phyloP scores from a whole-genome alignment of 352 stramenopile species.

The Pythium grandisporangium region DNA sequence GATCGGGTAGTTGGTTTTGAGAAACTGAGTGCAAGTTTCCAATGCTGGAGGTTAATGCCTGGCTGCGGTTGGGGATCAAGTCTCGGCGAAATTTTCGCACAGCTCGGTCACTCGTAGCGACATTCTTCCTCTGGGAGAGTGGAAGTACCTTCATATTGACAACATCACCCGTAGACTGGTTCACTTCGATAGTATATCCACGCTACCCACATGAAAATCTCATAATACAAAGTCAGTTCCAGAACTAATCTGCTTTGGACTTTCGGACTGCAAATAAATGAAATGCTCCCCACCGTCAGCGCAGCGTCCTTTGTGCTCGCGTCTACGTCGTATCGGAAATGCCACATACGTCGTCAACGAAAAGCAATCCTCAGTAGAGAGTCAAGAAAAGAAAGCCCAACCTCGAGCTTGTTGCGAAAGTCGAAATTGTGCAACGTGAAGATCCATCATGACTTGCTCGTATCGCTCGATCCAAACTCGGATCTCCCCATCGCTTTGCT shows the following conservation, averaged over 20 bases:
- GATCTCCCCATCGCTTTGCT: conserved; percentile 42
- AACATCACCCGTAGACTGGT: conserved; percentile 16
- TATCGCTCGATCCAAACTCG: conserved; percentile 71
- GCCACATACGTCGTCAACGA: no score
- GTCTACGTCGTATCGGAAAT: no score
- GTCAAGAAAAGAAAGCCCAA: conserved; percentile 8
- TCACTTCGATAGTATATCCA: conserved; percentile 40
- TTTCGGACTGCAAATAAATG: no score
- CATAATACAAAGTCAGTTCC: no score
- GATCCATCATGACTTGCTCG: conserved; percentile 79
- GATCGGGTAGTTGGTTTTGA: background rate
- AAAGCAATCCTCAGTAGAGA: no score
- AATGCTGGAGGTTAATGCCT: conserved; percentile 29
- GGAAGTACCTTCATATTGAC: conserved; percentile 23
- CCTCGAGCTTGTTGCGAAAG: conserved; percentile 54
- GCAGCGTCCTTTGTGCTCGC: conserved; percentile 56
- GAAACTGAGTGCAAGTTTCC: conserved; percentile 11
- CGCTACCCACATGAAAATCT: conserved; percentile 23
- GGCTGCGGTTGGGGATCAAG: conserved; percentile 49
- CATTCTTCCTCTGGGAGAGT: conserved; percentile 32
- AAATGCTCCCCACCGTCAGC: conserved; percentile 43
- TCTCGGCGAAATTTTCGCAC: conserved; percentile 63
- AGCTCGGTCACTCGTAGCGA: conserved; percentile 42
- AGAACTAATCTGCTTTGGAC: no score
- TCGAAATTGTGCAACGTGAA: conserved; percentile 65